phyloP scores from a whole-genome alignment of 352 stramenopile species.

The Globisporangium okanoganense region DNA sequence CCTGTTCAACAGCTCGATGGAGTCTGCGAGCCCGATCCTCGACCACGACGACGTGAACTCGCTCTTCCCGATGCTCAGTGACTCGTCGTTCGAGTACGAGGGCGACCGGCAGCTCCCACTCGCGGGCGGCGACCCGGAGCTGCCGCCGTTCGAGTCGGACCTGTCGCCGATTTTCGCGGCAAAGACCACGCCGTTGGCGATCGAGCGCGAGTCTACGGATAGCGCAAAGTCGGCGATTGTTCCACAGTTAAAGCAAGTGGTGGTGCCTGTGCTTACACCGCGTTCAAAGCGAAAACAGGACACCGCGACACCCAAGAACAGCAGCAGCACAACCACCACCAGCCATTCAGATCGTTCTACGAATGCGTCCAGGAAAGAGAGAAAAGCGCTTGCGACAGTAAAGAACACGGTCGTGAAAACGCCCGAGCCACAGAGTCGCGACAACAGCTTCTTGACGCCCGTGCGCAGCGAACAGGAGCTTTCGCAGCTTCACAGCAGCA shows the following conservation, averaged over 20 bases:
- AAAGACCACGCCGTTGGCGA: constrained; percentile 15
- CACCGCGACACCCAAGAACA: not conserved
- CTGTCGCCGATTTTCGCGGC: constrained; percentile 55
- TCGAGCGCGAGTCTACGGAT: not conserved
- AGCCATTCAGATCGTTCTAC: not conserved
- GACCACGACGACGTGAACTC: constrained; percentile 19
- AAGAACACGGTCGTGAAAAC: constrained; percentile 14
- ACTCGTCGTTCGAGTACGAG: constrained; percentile 35
- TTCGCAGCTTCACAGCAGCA: constrained; percentile 4
- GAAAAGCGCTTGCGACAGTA: constrained; percentile 11
- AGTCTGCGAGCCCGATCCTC: constrained; percentile 18
- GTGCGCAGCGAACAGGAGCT: constrained; percentile 13
- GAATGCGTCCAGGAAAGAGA: not conserved
- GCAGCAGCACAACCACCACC: not conserved
- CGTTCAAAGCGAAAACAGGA: constrained; percentile 1
- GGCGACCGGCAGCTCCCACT: constrained; percentile 23
- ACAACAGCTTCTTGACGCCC: constrained; percentile 10
- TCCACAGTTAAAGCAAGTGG: constrained; percentile 8
- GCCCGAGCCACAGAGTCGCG: constrained; percentile 5
- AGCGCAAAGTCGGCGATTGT: not conserved
- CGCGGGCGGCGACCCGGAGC: constrained; percentile 20
- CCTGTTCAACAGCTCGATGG: constrained; percentile 23
- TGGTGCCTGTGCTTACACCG: not conserved
- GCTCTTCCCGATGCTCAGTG: constrained; percentile 27
- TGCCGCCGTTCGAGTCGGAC: constrained; percentile 35